phyloP scores from a whole-genome alignment of 2,329 filamentous ascomycete genomes.

The Lecanicillium sp. region DNA sequence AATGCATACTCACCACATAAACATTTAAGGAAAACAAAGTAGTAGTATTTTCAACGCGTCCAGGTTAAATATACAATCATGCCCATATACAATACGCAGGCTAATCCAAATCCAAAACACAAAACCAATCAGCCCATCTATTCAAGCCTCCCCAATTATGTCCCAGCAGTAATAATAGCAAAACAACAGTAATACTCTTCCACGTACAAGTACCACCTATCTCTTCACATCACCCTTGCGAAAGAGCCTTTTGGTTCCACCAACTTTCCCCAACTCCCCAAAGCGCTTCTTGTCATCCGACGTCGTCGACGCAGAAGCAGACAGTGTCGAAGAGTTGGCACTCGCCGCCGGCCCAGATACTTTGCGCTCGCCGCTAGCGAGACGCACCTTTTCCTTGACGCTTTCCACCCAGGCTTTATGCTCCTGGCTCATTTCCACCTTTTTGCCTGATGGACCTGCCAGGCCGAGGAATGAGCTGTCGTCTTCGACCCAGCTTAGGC shows the following conservation, averaged over 20 bases:
- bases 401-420: constrained; percentile 75
- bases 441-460: constrained; percentile 59
- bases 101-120: too few species aligned
- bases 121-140: too few species aligned
- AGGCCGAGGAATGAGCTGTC: constrained; percentile 55
- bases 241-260: constrained; percentile 65
- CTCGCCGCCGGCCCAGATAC: constrained; percentile 18
- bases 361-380: constrained; percentile 53
- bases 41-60: too few species aligned
- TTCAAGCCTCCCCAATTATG: constrained; percentile 4
- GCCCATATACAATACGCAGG: too few species aligned
- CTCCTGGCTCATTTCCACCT: constrained; percentile 60
- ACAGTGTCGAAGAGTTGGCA: constrained; percentile 1
- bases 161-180: constrained; percentile 2
- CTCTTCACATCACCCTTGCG: constrained; percentile 28
- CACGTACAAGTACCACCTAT: too few species aligned
- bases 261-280: constrained; percentile 63
- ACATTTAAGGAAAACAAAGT: too few species aligned
- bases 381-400: constrained; percentile 70
- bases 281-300: constrained; percentile 35
- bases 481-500: constrained; percentile 49
- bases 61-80: too few species aligned
- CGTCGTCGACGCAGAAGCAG: constrained; percentile 1
- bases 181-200: too few species aligned
- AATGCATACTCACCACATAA: too few species aligned